A percentile compares a stretch with the other conserved stretches of the same genome.
These are phyloP conservation scores for Synchytrium microbalum DNA, from an alignment of 371 early-diverging fungal genomes.

Conservation along the genomic window DNA sequence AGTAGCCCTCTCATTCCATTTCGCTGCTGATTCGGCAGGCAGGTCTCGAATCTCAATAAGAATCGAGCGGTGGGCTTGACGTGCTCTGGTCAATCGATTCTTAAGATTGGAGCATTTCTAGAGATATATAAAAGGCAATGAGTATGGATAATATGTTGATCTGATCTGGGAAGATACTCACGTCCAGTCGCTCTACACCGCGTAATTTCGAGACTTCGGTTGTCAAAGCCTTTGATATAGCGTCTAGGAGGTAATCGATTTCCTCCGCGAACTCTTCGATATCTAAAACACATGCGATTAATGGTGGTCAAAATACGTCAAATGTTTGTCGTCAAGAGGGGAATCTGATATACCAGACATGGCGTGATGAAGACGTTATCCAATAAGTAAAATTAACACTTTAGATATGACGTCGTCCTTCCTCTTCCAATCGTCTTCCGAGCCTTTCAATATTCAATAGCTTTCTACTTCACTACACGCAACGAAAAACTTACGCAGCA, in stretches of 20 bases:
- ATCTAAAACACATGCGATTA: conserved; percentile 22
- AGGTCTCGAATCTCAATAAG: conserved; percentile 44
- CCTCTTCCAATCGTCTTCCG: no score
- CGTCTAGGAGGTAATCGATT: conserved; percentile 36
- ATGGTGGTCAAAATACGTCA: background rate
- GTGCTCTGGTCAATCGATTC: conserved; percentile 40
- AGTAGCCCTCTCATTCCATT: conserved; percentile 35
- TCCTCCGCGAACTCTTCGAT: conserved; percentile 51
- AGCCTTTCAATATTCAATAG: no score
- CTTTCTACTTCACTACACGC: no score
- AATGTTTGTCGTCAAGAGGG: background rate
- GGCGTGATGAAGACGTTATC: no score
- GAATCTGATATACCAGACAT: background rate
- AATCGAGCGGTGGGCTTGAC: conserved; percentile 41
- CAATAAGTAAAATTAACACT: no score
- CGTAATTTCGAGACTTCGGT: conserved; percentile 36
- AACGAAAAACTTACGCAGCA: no score
- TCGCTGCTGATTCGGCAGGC: conserved; percentile 12
- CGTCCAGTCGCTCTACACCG: conserved; percentile 42
- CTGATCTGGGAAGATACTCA: conserved; percentile 4
- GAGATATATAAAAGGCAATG: conserved; percentile 5
- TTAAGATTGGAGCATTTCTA: conserved; percentile 48
- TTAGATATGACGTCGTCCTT: no score
- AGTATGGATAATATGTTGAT: background rate
- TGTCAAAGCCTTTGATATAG: conserved; percentile 31